Base-by-base conservation (phyloP, 2,329 filamentous ascomycete genomes). In the Pseudogymnoascus sp. region DNA sequence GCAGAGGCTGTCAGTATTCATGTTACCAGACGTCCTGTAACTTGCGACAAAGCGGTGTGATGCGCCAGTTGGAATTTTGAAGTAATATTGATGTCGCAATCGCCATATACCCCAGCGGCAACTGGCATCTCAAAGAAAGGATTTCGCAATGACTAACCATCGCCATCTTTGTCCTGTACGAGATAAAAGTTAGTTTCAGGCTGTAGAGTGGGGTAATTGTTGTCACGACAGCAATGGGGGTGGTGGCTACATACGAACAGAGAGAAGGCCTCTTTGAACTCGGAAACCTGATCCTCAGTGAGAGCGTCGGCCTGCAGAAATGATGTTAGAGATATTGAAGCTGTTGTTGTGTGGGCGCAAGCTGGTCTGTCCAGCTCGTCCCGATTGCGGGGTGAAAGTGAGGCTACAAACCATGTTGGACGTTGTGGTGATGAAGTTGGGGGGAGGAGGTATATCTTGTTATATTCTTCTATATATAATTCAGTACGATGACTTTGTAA, bases 201-300 rank as follows among this genome's bases (percentile, higher is more conserved):
- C 35, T 63, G 11, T 66, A 60, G 59, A 33, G 60, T 35, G 33
- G 40, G 42, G 10, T 35, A 62, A 19, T 57, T 53, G 23, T 80
- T 65, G 57, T 64, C 28, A 26, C 31, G 31, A 62, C 47, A 67
- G 64, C 59, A 67, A 68, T 65, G 64, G 64, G 67, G 60, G 26
- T 60, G 35, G 31, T 26, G 13, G 23, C 40, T 63, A 87, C 95
- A 88, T 88, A 99, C 95, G 80, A 99, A 99, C 71, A 99, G 91
- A 78, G 95, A 99, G 83, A 99, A 99, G 63, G 95, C 95, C 83
- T 99, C 95, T 90, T 97, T 99, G 85, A 97, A 99, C 83, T 99
- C 95, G 77, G 95, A 97, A 78, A 99, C 95, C 86, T 99, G 95
- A 83, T 99, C 95, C 85, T 99, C 95, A 73, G 95, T 97, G 76